Conservation (phyloP, 78 protist genomes). For the Chrysochromulina parva region DNA sequence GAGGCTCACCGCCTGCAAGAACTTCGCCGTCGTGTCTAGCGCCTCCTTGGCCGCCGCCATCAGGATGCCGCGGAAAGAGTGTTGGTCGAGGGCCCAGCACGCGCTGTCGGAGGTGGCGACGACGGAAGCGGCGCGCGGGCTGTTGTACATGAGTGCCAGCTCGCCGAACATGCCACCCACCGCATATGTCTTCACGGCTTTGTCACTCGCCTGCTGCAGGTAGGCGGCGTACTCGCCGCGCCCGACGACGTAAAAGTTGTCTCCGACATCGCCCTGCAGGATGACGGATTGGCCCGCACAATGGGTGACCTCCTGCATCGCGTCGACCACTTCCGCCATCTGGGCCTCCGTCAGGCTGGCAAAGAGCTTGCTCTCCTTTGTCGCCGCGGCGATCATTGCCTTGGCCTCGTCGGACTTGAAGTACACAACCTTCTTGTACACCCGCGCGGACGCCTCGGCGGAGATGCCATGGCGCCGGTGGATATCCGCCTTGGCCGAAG, state of each 20-base stretch:
- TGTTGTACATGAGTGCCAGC: slow-evolving; percentile 24
- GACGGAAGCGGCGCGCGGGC: slow-evolving; percentile 22
- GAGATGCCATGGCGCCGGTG: too few species aligned
- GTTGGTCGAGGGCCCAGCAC: neutral
- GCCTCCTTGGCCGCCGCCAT: neutral
- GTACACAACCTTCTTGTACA: too few species aligned
- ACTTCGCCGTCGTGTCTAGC: neutral
- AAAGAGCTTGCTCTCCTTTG: too few species aligned
- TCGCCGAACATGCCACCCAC: neutral
- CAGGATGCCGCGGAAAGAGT: neutral
- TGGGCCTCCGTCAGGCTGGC: too few species aligned
- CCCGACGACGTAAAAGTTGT: slow-evolving; percentile 4
- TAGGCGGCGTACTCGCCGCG: neutral
- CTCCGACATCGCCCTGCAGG: neutral
- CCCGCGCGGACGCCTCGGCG: too few species aligned
- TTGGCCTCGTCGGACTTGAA: too few species aligned
- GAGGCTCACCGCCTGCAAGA: neutral
- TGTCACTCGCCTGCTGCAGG: neutral
- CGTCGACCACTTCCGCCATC: neutral
- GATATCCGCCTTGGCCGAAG: too few species aligned
- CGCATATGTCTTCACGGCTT: neutral
- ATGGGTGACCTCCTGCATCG: neutral
- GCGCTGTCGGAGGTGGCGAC: too few species aligned
- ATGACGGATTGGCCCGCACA: neutral
- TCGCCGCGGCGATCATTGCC: too few species aligned